phyloP scores from a whole-genome alignment of 2,329 filamentous ascomycete genomes.

The Apiospora arundinis region DNA sequence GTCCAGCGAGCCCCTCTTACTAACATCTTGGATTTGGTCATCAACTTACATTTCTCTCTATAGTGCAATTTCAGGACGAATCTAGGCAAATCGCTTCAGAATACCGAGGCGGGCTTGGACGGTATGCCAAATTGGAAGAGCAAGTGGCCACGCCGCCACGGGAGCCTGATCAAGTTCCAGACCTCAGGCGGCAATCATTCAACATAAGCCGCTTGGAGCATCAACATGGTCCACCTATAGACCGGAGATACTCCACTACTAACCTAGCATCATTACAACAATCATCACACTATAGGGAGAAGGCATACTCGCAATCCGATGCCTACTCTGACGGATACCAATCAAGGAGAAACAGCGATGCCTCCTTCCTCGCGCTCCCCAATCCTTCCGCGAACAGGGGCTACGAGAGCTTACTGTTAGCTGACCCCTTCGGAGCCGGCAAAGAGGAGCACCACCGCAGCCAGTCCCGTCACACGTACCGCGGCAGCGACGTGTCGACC shows the following conservation, averaged over 20 bases:
- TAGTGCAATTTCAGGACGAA: constrained; percentile 84
- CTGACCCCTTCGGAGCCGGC: constrained; percentile 31
- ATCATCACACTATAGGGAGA: not conserved
- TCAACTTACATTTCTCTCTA: not conserved
- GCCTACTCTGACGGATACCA: constrained; percentile 34
- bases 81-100: constrained; percentile 89
- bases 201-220: constrained; percentile 30
- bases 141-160: constrained; percentile 39
- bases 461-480: constrained; percentile 36
- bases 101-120: constrained; percentile 78
- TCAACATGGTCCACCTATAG: constrained; percentile 30
- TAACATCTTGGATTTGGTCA: not conserved
- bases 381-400: constrained; percentile 33
- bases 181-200: constrained; percentile 33
- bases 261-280: constrained; percentile 21
- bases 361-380: constrained; percentile 35
- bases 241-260: constrained; percentile 32
- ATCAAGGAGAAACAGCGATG: constrained; percentile 36
- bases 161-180: constrained; percentile 32
- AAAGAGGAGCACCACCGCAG: constrained; percentile 36
- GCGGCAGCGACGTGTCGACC: constrained; percentile 46
- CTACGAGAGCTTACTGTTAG: constrained; percentile 31
- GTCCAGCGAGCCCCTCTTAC: not conserved
- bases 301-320: constrained; percentile 34
- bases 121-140: constrained; percentile 67